Conservation (phyloP, 306 rosid species). For the Morella rubra region DNA sequence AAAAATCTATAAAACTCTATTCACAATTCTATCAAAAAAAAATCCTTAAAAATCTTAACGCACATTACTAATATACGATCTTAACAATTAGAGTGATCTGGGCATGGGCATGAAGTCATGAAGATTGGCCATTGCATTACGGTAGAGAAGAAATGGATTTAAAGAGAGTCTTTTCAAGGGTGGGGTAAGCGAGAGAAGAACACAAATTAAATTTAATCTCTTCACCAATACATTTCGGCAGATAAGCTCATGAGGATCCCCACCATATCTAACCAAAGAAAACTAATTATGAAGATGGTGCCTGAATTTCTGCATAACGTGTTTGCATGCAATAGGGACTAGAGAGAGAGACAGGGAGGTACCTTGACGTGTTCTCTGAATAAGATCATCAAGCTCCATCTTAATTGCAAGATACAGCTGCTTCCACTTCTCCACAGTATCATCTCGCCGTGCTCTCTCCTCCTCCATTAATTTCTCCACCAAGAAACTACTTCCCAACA, state of each 20-base stretch:
- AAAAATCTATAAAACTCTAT: too few species aligned
- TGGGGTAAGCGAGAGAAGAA: too few species aligned
- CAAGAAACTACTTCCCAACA: constrained; percentile 49
- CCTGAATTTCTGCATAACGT: background rate
- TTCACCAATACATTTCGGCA: background rate
- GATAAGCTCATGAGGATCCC: background rate
- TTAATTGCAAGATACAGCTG: constrained; percentile 88
- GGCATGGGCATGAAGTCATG: background rate
- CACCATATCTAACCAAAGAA: background rate
- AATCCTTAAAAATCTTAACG: too few species aligned
- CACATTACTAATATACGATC: background rate
- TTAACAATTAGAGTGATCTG: background rate
- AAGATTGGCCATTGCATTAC: background rate
- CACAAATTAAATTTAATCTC: background rate
- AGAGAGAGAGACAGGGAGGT: constrained; percentile 3
- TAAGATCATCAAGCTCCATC: constrained; percentile 89
- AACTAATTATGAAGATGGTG: background rate
- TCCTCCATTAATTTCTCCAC: constrained; percentile 67
- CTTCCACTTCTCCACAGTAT: constrained; percentile 91
- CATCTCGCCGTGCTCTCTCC: constrained; percentile 77
- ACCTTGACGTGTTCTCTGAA: constrained; percentile 74
- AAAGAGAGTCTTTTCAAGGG: background rate
- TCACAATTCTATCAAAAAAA: too few species aligned
- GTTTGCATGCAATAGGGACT: background rate
- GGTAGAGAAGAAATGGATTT: background rate